Evolutionary conservation across 352 stramenopile species (phyloP), one percentile per base, ranked within the genome.

Genomic region (Phytophthora cryptogea): DNA sequence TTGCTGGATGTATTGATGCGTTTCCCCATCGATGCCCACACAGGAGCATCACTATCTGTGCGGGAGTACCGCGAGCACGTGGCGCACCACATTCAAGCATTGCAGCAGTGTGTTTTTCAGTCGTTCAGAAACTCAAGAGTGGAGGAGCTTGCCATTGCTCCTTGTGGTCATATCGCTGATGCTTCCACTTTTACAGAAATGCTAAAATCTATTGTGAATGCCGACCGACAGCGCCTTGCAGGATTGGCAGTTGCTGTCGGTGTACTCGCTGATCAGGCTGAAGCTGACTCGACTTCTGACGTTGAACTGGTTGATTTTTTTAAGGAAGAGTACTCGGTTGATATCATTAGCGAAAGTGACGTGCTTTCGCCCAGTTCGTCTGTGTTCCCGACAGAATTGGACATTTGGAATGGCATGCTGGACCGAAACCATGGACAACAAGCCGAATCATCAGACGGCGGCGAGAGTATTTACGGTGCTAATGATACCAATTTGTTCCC

Each of bases 21-120:
- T 8, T 96, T 94, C 54, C 65, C 88, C 14, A 83, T 98, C 44
- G 84, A 98, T 56, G 74, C 94, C 28, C 86, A 97, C 43, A 94
- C 71, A 1, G 89, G 88, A 8, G 55, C 63, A 44, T 80, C 89
- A 14, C 61, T 96, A 14, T 86, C 48, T 10, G 26, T 56, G 8
- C 60, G 67, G 8, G 85, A 92, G 33, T 63, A 80, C 14, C 78
- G 72, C 17, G 83, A 88, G 33, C 54, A 67, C 13, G 66, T 71
- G 4, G 71, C 81, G 9, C 62, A 57, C 7, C 70, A 72, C 28
- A 79, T 97, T 28, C 74, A 95, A 45, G 23, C 59, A 7, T 66
- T 98, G 23, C 94, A 98, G 64, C 73, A 85, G 11, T 52, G 49
- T 5, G 80, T 60, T 7, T 94, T 92, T 50, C 50, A 71, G 16